Evolutionary conservation across 2,329 filamentous ascomycete genomes (phyloP), one percentile per base, ranked within the genome.

Genomic region (Colletotrichum sp.): DNA sequence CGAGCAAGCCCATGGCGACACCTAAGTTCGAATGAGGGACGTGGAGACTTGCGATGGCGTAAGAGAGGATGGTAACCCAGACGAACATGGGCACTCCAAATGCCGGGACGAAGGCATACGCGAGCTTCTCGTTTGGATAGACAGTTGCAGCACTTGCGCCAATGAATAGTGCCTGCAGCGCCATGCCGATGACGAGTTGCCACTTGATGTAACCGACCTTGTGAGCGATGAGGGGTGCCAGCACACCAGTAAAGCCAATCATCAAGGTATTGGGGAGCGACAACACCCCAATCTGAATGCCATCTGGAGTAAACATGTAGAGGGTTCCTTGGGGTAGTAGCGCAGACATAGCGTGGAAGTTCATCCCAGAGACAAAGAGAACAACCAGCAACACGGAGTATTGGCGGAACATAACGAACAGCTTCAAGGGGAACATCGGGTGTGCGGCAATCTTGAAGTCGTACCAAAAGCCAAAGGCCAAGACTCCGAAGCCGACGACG

Each of bases 21-120:
- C 82, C 82, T 5, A 83, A 78, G 60, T 82, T 80, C 32, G 80
- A 78, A 28, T 80, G 78, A 1, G 81, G 82, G 3, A 83, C 82
- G 73, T 80, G 79, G 5, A 83, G 78, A 36, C 81, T 80, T 5
- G 81, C 79, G 6, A 80, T 65, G 15, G 82, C 78, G 66, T 83
- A 83, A 2, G 78, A 79, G 3, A 82, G 75, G 21, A 80, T 79
- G 2, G 82, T 83, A 10, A 83, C 78, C 80, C 80, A 82, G 24
- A 81, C 79, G 75, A 83, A 83, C 76, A 79, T 80, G n/a, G 77
- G 77, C 21, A 82, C 80, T 3, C 82, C 82, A 16, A 83, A 81
- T 10, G 82, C 74, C 15, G 82, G 82, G 60, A 83, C 78, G 24
- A 79, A 79, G 18, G 80, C 82, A 78, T 81, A 83, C 5, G 81